Conservation (phyloP, 1,284 basidiomycete species). For the Moesziomyces aphidis region DNA sequence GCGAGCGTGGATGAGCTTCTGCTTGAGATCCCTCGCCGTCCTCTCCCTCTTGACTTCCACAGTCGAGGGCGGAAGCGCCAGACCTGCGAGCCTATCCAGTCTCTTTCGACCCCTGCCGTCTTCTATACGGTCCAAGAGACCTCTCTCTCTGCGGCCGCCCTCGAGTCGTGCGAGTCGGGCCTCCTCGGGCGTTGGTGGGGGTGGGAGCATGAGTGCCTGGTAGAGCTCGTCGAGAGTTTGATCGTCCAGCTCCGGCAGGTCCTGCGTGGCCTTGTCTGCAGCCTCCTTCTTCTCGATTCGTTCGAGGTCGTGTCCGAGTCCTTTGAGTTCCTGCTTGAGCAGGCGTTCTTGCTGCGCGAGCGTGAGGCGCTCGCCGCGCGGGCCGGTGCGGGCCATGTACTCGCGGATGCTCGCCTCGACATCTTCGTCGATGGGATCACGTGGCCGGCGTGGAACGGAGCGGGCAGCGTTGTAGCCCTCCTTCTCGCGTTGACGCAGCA, state of each 20-base stretch:
- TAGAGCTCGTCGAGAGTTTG: constrained; percentile 59
- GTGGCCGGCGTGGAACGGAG: not conserved
- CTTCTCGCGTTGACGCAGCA: constrained; percentile 33
- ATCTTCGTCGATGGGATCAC: constrained; percentile 26
- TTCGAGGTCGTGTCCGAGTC: constrained; percentile 46
- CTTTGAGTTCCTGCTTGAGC: constrained; percentile 51
- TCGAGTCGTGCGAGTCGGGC: constrained; percentile 33
- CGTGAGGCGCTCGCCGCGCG: constrained; percentile 36
- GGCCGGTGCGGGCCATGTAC: constrained; percentile 45
- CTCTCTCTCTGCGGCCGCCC: constrained; percentile 23
- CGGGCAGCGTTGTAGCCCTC: constrained; percentile 5
- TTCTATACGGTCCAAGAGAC: not conserved
- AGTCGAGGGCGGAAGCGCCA: constrained; percentile 4
- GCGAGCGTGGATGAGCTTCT: constrained; percentile 37
- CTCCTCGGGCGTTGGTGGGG: constrained; percentile 37
- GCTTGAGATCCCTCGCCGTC: constrained; percentile 17
- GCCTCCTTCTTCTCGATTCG: constrained; percentile 46
- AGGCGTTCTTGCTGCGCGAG: constrained; percentile 35
- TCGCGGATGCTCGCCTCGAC: constrained; percentile 29
- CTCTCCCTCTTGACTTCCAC: constrained; percentile 15
- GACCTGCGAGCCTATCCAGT: constrained; percentile 3
- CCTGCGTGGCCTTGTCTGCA: constrained; percentile 39
- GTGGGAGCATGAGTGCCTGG: constrained; percentile 51
- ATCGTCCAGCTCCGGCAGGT: constrained; percentile 62
- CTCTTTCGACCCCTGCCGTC: constrained; percentile 14